Evolutionary conservation across 805 yeast species (phyloP), one percentile per base, ranked within the genome.

Genomic region (Wickerhamiella alocasiicola): DNA sequence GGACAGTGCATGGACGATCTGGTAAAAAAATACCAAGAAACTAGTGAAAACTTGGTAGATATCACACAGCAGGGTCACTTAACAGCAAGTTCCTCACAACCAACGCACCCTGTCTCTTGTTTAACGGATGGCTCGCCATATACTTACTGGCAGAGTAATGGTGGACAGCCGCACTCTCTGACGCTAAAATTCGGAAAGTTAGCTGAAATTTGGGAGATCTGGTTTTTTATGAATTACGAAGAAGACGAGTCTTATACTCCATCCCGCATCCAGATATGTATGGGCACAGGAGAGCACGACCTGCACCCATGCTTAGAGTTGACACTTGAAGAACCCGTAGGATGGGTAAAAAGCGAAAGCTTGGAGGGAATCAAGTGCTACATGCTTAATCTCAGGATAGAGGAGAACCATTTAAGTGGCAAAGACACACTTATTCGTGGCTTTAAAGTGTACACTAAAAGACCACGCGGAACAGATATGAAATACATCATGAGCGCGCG

Each of bases 201-300:
- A 37, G 93, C 85, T 3, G 66, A 74, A 16, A 61, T 91, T 2
- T 74, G 77, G 38, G 59, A 81, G 39, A 60, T 91, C 1, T 74
- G 84, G 0, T 53, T 91, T 4, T 91, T 74, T 59, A 70, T 81
- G 16, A 82, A 87, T 50, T 74, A 70, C 50, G 56, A 64, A 3
- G 61, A 73, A 4, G 98, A 91, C 58, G 97, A 91, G 56, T 81
- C 94, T 16, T 91, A 93, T 55, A 85, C 98, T 0, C 99, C 99
- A 1, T 68, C 76, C 9, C 68, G 68, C 46, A 67, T 85, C 24
- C 59, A 64, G 7, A 65, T 83, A 3, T 57, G 68, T 49, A 82
- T 91, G 0, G 95, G 95, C 0, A 73, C 76, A 21, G 93, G 88
- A 16, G 74, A 76, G 25, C 83, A 81, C 65, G 91, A 81, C 52